Percentiles rank a stretch among this genome's conserved stretches.
Evolutionary conservation across 2,329 filamentous ascomycete genomes (phyloP).

Genomic region (Xylariaceae sp.): DNA sequence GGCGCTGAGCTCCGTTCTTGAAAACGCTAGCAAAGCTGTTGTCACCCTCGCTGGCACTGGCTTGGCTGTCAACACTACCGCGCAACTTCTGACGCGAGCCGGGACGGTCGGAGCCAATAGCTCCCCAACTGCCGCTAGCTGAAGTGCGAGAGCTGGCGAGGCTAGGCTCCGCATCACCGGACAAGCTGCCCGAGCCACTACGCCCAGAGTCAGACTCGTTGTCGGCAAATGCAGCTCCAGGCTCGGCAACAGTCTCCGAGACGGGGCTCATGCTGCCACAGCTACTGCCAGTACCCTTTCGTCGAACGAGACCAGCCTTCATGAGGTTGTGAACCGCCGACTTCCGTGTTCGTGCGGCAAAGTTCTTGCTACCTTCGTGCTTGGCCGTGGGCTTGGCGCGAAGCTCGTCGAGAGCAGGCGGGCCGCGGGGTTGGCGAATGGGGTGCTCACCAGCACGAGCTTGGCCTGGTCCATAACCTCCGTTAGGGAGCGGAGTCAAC

Average conservation of each 20-base stretch:
- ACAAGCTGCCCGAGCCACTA: conserved; percentile 74
- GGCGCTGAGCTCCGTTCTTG: conserved; percentile 52
- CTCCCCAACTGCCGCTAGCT: conserved; percentile 67
- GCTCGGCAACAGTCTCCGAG: conserved; percentile 67
- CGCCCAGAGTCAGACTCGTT: conserved; percentile 68
- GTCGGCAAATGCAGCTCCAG: conserved; percentile 64
- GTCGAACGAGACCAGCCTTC: conserved; percentile 80
- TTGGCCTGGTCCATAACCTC: conserved; percentile 88
- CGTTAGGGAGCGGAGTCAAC: conserved; percentile 65
- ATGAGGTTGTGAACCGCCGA: conserved; percentile 89
- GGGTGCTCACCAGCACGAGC: conserved; percentile 92
- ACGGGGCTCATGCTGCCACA: conserved; percentile 81
- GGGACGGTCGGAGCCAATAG: conserved; percentile 83
- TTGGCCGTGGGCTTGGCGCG: conserved; percentile 84
- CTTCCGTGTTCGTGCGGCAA: conserved; percentile 84
- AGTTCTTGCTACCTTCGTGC: conserved; percentile 96
- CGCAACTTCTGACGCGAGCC: conserved; percentile 61
- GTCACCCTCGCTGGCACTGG: conserved; percentile 52
- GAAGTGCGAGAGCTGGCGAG: conserved; percentile 70
- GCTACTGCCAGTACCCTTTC: conserved; percentile 66
- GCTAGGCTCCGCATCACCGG: conserved; percentile 63
- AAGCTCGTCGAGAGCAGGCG: conserved; percentile 87
- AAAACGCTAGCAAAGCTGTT: conserved; percentile 63
- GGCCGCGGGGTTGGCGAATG: conserved; percentile 84
- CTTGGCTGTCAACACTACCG: conserved; percentile 59